Base-by-base conservation (phyloP, 2,329 filamentous ascomycete species). In the Penicillium hesseltinei region DNA sequence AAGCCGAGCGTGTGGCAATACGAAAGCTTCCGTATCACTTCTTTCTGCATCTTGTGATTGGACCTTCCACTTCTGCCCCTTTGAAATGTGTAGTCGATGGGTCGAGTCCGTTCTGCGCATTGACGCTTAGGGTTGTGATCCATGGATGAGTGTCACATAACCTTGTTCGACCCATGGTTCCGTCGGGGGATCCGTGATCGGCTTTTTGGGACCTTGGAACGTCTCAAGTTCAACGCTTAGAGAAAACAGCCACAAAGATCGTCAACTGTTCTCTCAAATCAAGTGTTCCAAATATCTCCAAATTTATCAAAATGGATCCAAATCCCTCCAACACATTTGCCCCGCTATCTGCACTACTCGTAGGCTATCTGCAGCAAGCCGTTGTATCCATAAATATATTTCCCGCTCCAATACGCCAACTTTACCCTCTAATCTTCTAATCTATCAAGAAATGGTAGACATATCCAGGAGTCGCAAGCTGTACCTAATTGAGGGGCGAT, bases 1-100 rank as follows among this genome's bases (percentile, higher is more conserved):
- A 61, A 56, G 43, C 54, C 44, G 52, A 58, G 27, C 35, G 40
- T 59, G 64, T 66, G 64, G 64, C 64, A 63, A 66, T 64, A 58
- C 40, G 38, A 44, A 45, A 47, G 48, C 54, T 56, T 47, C 57
- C 58, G 62, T 61, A 51, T 62, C 50, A 56, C 38, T 56, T 50
- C 38, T 50, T 45, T 44, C 46, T 56, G 56, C 58, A 48, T 50
- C 29, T 52, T 36, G 54, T 50, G 61, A 62, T 64, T 60, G 42
- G 62, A 59, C 9, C 27, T 21, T 23, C 48, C 25, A 21, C 23
- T 10, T 49, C 33, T 44, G 45, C 56, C 56, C 49, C 50, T 54
- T 40, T 42, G 35, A 48, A 39, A 50, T 45, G n/a, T 36, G 33
- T 27, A 35, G 21, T 58, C 36, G 46, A 54, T 42, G 54, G 52